These are phyloP conservation scores for Monosporascus sp. DNA, from an alignment of 2,329 filamentous ascomycete genomes.

Conservation along the genomic window DNA sequence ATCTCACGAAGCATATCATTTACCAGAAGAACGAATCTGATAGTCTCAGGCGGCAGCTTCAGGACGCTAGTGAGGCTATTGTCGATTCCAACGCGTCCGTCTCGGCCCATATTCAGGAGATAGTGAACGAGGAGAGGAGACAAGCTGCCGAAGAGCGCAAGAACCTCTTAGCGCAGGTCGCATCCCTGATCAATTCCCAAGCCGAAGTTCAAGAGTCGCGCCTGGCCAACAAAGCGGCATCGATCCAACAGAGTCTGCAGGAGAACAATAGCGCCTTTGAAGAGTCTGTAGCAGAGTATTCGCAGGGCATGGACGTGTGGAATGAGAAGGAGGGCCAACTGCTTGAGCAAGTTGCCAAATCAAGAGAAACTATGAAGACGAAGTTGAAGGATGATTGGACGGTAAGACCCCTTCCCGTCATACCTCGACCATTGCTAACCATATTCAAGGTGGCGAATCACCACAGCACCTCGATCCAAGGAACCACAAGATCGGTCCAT, in stretches of 20 bases:
- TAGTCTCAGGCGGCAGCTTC: conserved; percentile 65
- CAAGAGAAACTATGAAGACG: conserved; percentile 71
- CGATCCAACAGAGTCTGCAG: conserved; percentile 60
- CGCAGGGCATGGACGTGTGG: conserved; percentile 71
- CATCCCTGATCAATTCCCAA: conserved; percentile 68
- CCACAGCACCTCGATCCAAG: conserved; percentile 78
- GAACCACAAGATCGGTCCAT: conserved; percentile 80
- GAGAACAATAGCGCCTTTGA: conserved; percentile 62
- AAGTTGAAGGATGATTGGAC: conserved; percentile 86
- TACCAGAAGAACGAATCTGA: conserved; percentile 75
- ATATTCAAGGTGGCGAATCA: conserved; percentile 61
- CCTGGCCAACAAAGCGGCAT: conserved; percentile 57
- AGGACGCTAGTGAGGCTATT: conserved; percentile 63
- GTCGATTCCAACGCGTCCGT: conserved; percentile 64
- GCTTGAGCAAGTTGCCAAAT: conserved; percentile 65
- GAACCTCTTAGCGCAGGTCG: conserved; percentile 70
- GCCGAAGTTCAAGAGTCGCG: conserved; percentile 69
- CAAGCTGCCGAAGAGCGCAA: conserved; percentile 70
- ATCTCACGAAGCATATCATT: conserved; percentile 68
- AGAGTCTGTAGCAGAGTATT: conserved; percentile 60
- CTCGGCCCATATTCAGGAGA: conserved; percentile 61
- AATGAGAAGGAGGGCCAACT: conserved; percentile 62
- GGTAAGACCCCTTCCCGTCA: conserved; percentile 49
- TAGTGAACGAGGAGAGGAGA: conserved; percentile 71
- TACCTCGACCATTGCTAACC: conserved; percentile 19